Base-by-base conservation (phyloP, 306 rosid genomes). In the Pueraria montana region DNA sequence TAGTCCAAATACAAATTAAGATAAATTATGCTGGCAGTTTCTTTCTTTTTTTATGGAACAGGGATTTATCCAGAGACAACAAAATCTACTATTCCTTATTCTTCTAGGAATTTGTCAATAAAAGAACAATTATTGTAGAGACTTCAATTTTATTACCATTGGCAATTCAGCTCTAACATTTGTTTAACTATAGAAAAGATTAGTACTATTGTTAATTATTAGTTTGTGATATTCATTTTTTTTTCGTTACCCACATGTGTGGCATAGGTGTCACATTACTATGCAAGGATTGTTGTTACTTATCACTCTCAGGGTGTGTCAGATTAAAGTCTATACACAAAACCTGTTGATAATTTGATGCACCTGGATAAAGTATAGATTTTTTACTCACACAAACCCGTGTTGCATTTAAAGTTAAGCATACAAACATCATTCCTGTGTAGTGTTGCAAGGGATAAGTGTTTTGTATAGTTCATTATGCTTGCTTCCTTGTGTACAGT, bases 401-500 rank as follows among this genome's bases (percentile, higher is more conserved):
- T 59, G 66, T 3, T 62, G 40, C 68, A 24, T 23, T 46, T 46
- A 24, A 12, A 12, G 14, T 63, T 30, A 64, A 14, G 26, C 23
- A 32, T 17, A 65, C 3, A 67, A 24, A 20, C 17, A 10, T 40
- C n/a, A 67, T 67, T 67, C 8, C 43, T 10, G n/a, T n/a, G 50
- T 65, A 18, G 72, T 67, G 52, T 67, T 67, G 26, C 11, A 4
- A 11, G 36, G 50, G 30, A 38, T 38, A 38, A 10, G 30, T 40
- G 30, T 36, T 38, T 7, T 64, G 45, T 32, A 64, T 64, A 12
- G 30, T 67, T 40, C 18, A 11, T 40, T 11, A 20, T 40, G 16
- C 3, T 40, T 66, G 49, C 34, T 11, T 68, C 20, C 50, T 67
- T 21, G 18, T 69, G 6, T 79, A 50, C 91, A 93, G 97, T 82